phyloP scores from a whole-genome alignment of 2,329 filamentous ascomycete genomes.

The Graphiopsis chlorocephala region DNA sequence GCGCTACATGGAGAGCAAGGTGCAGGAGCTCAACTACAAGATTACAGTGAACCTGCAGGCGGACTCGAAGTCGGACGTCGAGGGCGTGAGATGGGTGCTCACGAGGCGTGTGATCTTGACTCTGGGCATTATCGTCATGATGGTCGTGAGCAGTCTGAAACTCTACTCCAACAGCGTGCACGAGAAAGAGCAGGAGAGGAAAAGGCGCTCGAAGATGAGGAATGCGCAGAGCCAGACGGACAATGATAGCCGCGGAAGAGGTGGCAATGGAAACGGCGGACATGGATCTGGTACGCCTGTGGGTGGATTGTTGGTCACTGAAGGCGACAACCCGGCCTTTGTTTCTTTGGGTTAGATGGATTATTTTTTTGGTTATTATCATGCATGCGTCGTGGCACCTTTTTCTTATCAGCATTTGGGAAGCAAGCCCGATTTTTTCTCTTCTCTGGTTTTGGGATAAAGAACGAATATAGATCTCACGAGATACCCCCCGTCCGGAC shows the following conservation, averaged over 20 bases:
- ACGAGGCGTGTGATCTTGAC: conserved; percentile 63
- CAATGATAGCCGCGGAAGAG: conserved; percentile 4
- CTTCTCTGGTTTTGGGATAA: neutral
- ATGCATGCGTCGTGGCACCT: neutral
- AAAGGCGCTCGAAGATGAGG: conserved; percentile 34
- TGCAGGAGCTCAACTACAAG: conserved; percentile 93
- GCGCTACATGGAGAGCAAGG: conserved; percentile 75
- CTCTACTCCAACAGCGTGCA: conserved; percentile 41
- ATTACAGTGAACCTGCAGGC: conserved; percentile 88
- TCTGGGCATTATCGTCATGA: conserved; percentile 48
- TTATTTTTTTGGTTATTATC: neutral
- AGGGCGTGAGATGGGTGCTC: conserved; percentile 83
- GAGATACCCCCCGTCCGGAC: neutral
- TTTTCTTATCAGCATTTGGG: neutral
- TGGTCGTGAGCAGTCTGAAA: conserved; percentile 43
- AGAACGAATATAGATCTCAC: neutral
- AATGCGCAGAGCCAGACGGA: conserved; percentile 29
- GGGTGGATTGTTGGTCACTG: conserved; percentile 29
- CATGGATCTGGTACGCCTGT: conserved; percentile 8
- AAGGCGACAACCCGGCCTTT: conserved; percentile 34
- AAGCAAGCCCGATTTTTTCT: neutral
- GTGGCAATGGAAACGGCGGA: conserved; percentile 16
- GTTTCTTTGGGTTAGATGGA: conserved; percentile 30
- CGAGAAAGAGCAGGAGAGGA: conserved; percentile 39
- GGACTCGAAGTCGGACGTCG: conserved; percentile 87